Base-by-base conservation (phyloP, 2,329 filamentous ascomycete genomes). In the Penicillium expansum region DNA sequence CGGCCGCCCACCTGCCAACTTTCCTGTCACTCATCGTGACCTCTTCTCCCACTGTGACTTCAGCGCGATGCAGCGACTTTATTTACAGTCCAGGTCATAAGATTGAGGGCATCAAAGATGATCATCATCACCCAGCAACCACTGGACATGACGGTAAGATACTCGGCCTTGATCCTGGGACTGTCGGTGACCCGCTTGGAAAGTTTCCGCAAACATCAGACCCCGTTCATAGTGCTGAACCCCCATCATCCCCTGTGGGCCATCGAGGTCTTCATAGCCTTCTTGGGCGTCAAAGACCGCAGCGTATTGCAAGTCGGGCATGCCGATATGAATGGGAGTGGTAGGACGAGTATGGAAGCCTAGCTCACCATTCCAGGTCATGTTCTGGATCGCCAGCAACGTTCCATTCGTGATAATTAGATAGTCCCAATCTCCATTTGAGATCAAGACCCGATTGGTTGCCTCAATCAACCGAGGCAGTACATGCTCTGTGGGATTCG, bases 341-440 rank as follows among this genome's bases (percentile, higher is more conserved):
- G 66, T 90, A 84, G 90, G 90, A 3, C 76, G 73, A 1, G 72
- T 69, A 67, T 87, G 83, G 79, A 94, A 93, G 0, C 90, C 90
- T 43, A 89, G 82, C 54, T 81, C 71, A 9, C 89, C 89, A 57
- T 85, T 85, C 86, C 86, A 93, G 0, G 89, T 92, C 86, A 93
- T 91, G 77, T 92, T 92, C 70, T 94, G 90, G 62, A 93, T 86
- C 2, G 83, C 80, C 9, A 92, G 76, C 2, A 93, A 78, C 0
- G 88, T 90, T 14, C 89, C 89, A 70, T 89, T 88, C 65, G 82
- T 81, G 20, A 88, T 77, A 18, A 91, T 80, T 58, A 90, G 81
- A 70, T 83, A 89, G 75, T 92, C 90, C n/a, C 88, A 82, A 45
- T 83, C 77, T 24, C 89, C 90, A 67, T 93, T 89, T 7, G 81